Conservation (phyloP, 768 basidiomycete genomes). For the Amanita pallidorosea region DNA sequence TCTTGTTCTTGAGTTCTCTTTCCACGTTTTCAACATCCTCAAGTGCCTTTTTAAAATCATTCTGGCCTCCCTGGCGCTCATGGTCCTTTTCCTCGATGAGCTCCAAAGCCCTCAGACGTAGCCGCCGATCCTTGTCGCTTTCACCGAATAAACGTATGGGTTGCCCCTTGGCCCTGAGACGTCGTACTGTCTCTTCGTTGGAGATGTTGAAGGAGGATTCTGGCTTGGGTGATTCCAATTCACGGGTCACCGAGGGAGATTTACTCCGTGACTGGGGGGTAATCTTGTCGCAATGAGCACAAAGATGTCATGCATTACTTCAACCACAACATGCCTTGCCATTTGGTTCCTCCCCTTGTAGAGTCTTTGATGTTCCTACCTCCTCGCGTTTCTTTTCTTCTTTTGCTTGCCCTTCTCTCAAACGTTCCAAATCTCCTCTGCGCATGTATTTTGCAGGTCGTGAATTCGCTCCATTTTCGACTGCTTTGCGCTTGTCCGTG, state of each 20-base stretch:
- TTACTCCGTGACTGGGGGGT: slow-evolving; percentile 9
- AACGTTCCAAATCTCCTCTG: slow-evolving; percentile 77
- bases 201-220: slow-evolving; percentile 77
- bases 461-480: slow-evolving; percentile 30
- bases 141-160: slow-evolving; percentile 94
- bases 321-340: neutral
- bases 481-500: slow-evolving; percentile 73
- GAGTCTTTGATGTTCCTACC: slow-evolving; percentile 10
- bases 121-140: slow-evolving; percentile 83
- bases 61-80: slow-evolving; percentile 75
- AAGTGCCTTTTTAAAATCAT: slow-evolving; percentile 87
- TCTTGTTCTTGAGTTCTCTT: slow-evolving; percentile 50
- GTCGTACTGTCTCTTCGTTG: slow-evolving; percentile 83
- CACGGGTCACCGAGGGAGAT: slow-evolving; percentile 20
- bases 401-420: slow-evolving; percentile 35
- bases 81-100: slow-evolving; percentile 87
- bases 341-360: slow-evolving; percentile 13
- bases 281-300: neutral
- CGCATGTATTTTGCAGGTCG: slow-evolving; percentile 82
- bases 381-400: slow-evolving; percentile 28
- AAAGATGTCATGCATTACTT: neutral
- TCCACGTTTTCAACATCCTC: slow-evolving; percentile 82
- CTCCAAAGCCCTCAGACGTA: slow-evolving; percentile 87
- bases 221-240: slow-evolving; percentile 30
- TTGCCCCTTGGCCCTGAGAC: slow-evolving; percentile 85